A percentile compares a stretch with the other conserved stretches of the same genome.
Conservation (phyloP, 768 basidiomycete species). For the Russula olivacea region DNA sequence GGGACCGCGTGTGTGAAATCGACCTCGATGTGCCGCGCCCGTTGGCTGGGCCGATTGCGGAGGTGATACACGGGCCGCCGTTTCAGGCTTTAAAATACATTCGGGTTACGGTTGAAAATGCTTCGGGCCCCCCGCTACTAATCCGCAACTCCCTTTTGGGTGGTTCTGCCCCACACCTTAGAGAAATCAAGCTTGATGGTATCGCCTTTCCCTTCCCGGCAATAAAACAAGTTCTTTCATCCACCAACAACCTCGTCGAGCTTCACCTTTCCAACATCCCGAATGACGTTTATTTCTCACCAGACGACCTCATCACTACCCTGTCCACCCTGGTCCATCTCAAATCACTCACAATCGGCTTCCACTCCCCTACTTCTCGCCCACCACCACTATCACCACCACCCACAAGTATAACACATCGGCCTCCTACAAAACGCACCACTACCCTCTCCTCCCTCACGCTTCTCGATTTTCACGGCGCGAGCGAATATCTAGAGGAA, state of each 20-base stretch:
- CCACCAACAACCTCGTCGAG: neutral
- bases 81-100: constrained; percentile 14
- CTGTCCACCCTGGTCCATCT: neutral
- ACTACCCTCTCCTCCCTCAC: neutral
- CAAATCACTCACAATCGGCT: neutral
- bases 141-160: neutral
- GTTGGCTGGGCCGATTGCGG: constrained; percentile 22
- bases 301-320: neutral
- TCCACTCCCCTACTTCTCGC: neutral
- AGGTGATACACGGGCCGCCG: constrained; percentile 30
- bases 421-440: no score
- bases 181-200: neutral
- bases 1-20: neutral
- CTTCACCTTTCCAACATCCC: constrained; percentile 1
- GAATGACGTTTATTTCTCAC: neutral
- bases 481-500: constrained; percentile 4
- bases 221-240: constrained; percentile 3
- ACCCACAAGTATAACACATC: neutral
- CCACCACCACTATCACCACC: neutral
- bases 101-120: constrained; percentile 29
- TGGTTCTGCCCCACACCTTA: constrained; percentile 3
- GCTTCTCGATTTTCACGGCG: neutral
- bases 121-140: constrained; percentile 31
- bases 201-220: neutral
- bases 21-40: neutral